Evolutionary conservation across 371 early-diverging fungal genomes (phyloP).

Genomic region (Lichtheimia ramosa): DNA sequence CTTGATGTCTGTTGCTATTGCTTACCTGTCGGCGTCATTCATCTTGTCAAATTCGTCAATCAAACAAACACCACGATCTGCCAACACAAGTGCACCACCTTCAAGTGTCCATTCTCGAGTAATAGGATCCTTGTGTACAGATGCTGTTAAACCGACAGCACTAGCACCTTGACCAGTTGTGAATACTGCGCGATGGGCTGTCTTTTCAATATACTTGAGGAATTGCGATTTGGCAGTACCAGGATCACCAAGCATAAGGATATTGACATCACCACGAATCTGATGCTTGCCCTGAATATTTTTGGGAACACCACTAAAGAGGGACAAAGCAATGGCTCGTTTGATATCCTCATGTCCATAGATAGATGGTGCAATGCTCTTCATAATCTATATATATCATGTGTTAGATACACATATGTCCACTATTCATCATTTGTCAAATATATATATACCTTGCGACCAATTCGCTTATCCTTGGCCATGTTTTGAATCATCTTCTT

Average conservation of each 20-base stretch:
- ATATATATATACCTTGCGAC: conserved; percentile 64
- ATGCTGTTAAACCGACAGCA: conserved; percentile 99
- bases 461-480: conserved; percentile 80
- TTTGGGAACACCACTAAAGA: conserved; percentile 98
- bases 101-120: conserved; percentile 99
- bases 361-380: conserved; percentile 98
- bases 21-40: conserved; percentile 82
- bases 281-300: conserved; percentile 90
- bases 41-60: conserved; percentile 96
- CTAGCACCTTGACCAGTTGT: conserved; percentile 99
- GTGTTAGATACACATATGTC: background rate
- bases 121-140: conserved; percentile 96
- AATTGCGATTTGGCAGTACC: conserved; percentile 99
- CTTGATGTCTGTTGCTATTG: no score
- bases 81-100: conserved; percentile 97
- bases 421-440: background rate
- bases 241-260: conserved; percentile 98
- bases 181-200: conserved; percentile 95
- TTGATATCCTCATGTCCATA: conserved; percentile 99
- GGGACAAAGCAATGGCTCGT: conserved; percentile 91
- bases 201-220: conserved; percentile 96
- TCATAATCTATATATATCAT: conserved; percentile 70
- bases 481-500: conserved; percentile 80
- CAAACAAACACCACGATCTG: conserved; percentile 92
- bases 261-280: conserved; percentile 99